Conservation (phyloP, 371 early-diverging fungal species). For the Zopfochytrium polystomum region DNA sequence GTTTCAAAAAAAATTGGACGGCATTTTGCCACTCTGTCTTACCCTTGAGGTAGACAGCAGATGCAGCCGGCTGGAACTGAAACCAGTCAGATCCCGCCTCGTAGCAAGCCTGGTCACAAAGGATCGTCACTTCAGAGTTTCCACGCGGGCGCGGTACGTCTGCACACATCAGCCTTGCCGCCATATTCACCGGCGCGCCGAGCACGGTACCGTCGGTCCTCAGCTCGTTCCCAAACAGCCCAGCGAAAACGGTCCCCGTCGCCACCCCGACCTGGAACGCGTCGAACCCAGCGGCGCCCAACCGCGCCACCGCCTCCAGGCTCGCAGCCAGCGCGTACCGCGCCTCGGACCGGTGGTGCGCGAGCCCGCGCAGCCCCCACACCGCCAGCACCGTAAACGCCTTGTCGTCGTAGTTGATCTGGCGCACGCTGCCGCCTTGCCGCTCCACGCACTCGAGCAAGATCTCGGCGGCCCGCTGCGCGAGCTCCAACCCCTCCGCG, state of each 20-base stretch:
- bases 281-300: conserved; percentile 1
- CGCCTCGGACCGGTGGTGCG: conserved; percentile 3
- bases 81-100: no score
- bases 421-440: conserved; percentile 14
- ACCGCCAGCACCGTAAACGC: conserved; percentile 11
- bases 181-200: conserved; percentile 24
- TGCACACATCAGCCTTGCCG: conserved; percentile 24
- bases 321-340: background rate
- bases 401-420: conserved; percentile 21
- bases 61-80: no score
- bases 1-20: no score
- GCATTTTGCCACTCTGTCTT: no score
- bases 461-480: no score
- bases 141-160: no score
- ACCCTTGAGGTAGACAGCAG: no score
- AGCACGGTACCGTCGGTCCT: conserved; percentile 26
- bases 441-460: no score
- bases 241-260: conserved; percentile 25
- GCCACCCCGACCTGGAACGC: conserved; percentile 21
- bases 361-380: conserved; percentile 20
- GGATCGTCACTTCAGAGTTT: conserved; percentile 17
- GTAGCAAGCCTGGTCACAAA: conserved; percentile 25
- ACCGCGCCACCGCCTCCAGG: no score
- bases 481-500: no score
- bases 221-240: conserved; percentile 19